phyloP scores from a whole-genome alignment of 2,329 filamentous ascomycete species.

The Dryadomyces quercivorus region DNA sequence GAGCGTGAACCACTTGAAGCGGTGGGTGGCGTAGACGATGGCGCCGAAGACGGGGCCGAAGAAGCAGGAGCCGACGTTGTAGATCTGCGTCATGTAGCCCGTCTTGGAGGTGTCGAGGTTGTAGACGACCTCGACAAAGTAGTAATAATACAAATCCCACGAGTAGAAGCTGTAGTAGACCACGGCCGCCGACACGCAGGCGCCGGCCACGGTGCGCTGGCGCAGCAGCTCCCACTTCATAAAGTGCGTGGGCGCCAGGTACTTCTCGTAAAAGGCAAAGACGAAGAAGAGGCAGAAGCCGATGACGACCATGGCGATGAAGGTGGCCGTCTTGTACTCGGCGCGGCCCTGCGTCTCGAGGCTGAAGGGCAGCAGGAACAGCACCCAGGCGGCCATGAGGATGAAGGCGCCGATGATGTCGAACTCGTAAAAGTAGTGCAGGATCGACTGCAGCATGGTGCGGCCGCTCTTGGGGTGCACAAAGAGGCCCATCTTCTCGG shows the following conservation, averaged over 20 bases:
- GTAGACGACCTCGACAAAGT: slow-evolving; percentile 16
- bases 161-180: slow-evolving; percentile 14
- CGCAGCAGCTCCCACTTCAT: slow-evolving; percentile 33
- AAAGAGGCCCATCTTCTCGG: slow-evolving; percentile 39
- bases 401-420: slow-evolving; percentile 51
- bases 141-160: slow-evolving; percentile 16
- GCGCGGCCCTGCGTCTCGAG: slow-evolving; percentile 32
- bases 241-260: slow-evolving; percentile 24
- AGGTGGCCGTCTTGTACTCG: slow-evolving; percentile 27
- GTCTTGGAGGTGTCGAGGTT: slow-evolving; percentile 11
- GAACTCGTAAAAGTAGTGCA: slow-evolving; percentile 47
- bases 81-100: slow-evolving; percentile 15
- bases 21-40: slow-evolving; percentile 34
- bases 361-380: slow-evolving; percentile 60
- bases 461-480: slow-evolving; percentile 28
- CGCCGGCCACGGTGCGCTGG: slow-evolving; percentile 31
- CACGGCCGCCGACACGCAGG: slow-evolving; percentile 9
- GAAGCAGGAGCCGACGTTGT: slow-evolving; percentile 24
- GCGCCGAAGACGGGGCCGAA: slow-evolving; percentile 31
- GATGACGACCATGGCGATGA: slow-evolving; percentile 28
- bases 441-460: slow-evolving; percentile 31
- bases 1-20: slow-evolving; percentile 29
- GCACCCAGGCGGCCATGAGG: slow-evolving; percentile 44
- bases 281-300: slow-evolving; percentile 23
- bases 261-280: slow-evolving; percentile 27